Conservation (phyloP, 345 rosid species). For the Geranium brycei region DNA sequence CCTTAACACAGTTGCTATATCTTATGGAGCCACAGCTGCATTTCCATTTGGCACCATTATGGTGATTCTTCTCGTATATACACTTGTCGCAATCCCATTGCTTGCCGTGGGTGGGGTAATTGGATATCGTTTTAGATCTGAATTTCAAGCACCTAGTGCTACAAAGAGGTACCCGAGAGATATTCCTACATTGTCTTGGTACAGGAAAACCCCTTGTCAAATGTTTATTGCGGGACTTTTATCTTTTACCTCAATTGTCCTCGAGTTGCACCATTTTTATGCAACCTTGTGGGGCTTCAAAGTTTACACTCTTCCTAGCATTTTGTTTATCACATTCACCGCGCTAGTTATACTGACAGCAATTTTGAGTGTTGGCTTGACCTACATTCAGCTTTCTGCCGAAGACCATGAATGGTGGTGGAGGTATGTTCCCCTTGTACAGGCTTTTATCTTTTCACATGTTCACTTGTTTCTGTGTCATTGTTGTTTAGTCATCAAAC, state of each 20-base stretch:
- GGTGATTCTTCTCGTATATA: conserved; percentile 38
- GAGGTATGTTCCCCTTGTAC: conserved; percentile 43
- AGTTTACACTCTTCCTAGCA: conserved; percentile 44
- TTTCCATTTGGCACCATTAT: conserved; percentile 70
- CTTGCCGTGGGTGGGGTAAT: conserved; percentile 60
- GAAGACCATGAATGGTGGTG: conserved; percentile 97
- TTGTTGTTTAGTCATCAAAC: background rate
- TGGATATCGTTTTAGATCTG: conserved; percentile 47
- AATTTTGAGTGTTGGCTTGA: conserved; percentile 52
- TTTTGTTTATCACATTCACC: conserved; percentile 40
- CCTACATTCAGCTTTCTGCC: conserved; percentile 61
- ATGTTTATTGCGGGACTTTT: conserved; percentile 66
- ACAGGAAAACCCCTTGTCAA: conserved; percentile 44
- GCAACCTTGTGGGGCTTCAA: conserved; percentile 76
- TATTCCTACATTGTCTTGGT: conserved; percentile 52
- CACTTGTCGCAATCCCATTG: conserved; percentile 40
- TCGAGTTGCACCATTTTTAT: conserved; percentile 58
- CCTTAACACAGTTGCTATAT: conserved; percentile 52
- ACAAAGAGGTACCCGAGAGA: conserved; percentile 46
- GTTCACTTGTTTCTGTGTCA: background rate
- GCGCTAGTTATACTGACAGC: conserved; percentile 47
- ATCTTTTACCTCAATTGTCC: conserved; percentile 50
- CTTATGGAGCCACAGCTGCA: conserved; percentile 64
- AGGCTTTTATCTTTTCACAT: background rate
- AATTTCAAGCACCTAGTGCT: conserved; percentile 46